Base-by-base conservation (phyloP, 208 protist genomes). In the Trypanosoma scelopori region DNA sequence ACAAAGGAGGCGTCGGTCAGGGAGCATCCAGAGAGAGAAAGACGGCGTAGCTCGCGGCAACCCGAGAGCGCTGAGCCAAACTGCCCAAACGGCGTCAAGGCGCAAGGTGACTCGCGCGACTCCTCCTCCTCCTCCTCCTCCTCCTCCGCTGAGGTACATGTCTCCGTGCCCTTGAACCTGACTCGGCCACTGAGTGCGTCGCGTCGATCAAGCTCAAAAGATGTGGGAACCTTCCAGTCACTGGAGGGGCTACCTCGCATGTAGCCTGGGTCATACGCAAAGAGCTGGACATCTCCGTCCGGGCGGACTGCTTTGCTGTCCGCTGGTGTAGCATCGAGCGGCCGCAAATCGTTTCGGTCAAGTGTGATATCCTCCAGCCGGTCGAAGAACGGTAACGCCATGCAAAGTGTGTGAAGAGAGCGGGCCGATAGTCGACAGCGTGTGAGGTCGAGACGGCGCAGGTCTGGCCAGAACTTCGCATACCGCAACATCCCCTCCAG, bases 201-300 rank as follows among this genome's bases (percentile, higher is more conserved):
- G 12, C 79, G 84, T 13, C 82, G 79, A 30, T 91, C 87, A 20
- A 93, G 67, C 74, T 91, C 87, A 55, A 76, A 93, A 25, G 80
- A 85, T 32, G 87, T 93, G 49, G 80, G 84, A 39, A 89, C 84
- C 65, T 85, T 89, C 4, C 6, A 47, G 22, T 74, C 63, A 3
- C 59, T 62, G 39, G 23, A 5, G 22, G 39, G 23, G 37, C 55
- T 30, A 22, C 59, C 46, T 48, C 69, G 74, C 82, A 90, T 87
- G 52, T 79, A 91, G 20, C 25, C 22, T 0, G 65, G 75, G 48
- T 89, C 87, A 58, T 91, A 89, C 7, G 78, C 84, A 60, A 91
- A 93, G 15, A 93, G 73, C 32, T 70, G 57, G 22, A 71, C 5
- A 18, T 65, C 69, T 16, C 56, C 47, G 20, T 77, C 53, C 41